phyloP scores from a whole-genome alignment of 306 rosid genomes.

The Cicer pinnatifidum region DNA sequence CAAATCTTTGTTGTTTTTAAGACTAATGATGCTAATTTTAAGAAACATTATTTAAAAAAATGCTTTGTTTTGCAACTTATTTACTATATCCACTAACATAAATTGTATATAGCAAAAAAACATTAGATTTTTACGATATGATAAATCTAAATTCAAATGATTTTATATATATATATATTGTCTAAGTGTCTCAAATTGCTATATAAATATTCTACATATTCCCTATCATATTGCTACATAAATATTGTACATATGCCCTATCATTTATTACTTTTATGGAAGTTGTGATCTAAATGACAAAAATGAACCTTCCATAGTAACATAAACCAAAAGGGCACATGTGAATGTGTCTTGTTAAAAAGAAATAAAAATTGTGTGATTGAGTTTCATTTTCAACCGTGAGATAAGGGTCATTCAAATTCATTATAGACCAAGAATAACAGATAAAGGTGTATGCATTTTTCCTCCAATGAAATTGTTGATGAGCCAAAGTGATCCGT shows the following conservation, averaged over 20 bases:
- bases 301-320: conserved; percentile 42
- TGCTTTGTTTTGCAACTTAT: neutral
- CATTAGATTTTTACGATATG: no score
- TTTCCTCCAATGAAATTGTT: conserved; percentile 45
- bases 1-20: no score
- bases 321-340: conserved; percentile 45
- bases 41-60: no score
- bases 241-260: neutral
- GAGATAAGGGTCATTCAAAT: conserved; percentile 41
- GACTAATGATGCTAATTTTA: no score
- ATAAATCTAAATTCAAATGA: no score
- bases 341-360: conserved; percentile 28
- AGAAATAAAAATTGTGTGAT: neutral
- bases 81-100: neutral
- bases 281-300: conserved; percentile 35
- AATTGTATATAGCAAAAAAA: no score
- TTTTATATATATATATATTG: no score
- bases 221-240: neutral
- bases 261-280: conserved; percentile 34
- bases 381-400: conserved; percentile 39
- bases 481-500: conserved; percentile 57
- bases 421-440: conserved; percentile 43
- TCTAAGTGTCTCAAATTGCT: no score
- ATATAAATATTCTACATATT: no score
- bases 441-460: conserved; percentile 41